Conservation (phyloP, 208 protist genomes). For the Trypanosomatidae sp. region DNA sequence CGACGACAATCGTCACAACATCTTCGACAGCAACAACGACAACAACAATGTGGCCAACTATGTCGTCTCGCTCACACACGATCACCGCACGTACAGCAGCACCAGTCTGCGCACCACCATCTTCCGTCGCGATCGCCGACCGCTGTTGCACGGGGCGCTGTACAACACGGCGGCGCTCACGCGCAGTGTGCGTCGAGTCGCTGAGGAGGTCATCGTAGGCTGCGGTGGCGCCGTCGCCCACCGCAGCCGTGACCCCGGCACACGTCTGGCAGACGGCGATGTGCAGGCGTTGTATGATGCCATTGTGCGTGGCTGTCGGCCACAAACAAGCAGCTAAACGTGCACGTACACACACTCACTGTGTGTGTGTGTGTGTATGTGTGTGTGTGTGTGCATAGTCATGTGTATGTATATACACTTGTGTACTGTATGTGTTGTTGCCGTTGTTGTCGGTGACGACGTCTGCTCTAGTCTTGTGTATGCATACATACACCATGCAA, state of each 20-base stretch:
- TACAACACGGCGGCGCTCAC: conserved; percentile 30
- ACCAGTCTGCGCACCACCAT: conserved; percentile 28
- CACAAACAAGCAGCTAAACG: background rate
- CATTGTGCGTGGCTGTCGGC: conserved; percentile 29
- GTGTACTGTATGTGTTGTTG: too few relatives aligned
- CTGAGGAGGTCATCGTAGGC: conserved; percentile 47
- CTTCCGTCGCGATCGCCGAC: conserved; percentile 9
- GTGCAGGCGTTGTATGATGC: conserved; percentile 54
- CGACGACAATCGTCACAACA: too few relatives aligned
- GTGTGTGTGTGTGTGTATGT: too few relatives aligned
- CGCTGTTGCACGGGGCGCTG: conserved; percentile 19
- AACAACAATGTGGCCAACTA: conserved; percentile 5
- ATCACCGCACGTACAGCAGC: conserved; percentile 26
- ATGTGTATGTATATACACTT: too few relatives aligned
- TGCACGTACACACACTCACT: too few relatives aligned
- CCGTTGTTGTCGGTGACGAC: too few relatives aligned
- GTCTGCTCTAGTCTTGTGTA: too few relatives aligned
- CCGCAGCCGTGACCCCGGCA: conserved; percentile 5
- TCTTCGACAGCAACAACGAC: conserved; percentile 15
- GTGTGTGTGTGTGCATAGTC: too few relatives aligned
- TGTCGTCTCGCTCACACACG: conserved; percentile 32
- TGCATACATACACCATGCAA: too few relatives aligned
- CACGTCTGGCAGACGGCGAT: conserved; percentile 16
- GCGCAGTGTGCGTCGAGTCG: conserved; percentile 17
- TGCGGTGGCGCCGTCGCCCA: conserved; percentile 37